Evolutionary conservation across 306 rosid species (phyloP).

Genomic region (Gastrolobium bilobum): DNA sequence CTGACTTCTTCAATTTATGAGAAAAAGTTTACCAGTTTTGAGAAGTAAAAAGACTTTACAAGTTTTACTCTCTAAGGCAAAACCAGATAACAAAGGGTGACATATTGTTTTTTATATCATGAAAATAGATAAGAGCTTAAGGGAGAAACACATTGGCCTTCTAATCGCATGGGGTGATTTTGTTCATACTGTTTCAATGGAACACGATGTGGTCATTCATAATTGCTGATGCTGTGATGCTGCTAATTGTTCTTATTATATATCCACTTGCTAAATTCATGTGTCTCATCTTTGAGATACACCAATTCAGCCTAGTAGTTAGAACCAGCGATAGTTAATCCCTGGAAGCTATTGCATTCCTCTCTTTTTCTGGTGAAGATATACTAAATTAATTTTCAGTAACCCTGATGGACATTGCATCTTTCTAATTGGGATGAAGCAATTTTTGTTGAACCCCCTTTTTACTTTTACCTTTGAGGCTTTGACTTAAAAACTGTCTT

Average conservation of each 20-base stretch:
- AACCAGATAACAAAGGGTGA: neutral
- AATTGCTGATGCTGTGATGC: neutral
- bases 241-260: conserved; percentile 25
- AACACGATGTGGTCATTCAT: conserved; percentile 33
- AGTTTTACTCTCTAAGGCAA: neutral
- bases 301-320: conserved; percentile 26
- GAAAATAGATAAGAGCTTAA: conserved; percentile 4
- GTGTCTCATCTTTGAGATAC: conserved; percentile 24
- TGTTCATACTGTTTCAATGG: neutral
- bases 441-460: conserved; percentile 13
- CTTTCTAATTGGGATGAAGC: conserved; percentile 25
- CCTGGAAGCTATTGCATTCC: conserved; percentile 24
- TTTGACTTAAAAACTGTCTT: conserved; percentile 36
- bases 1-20: conserved; percentile 42
- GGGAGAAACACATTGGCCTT: neutral
- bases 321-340: conserved; percentile 35
- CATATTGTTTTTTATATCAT: conserved; percentile 9
- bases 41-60: neutral
- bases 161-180: neutral
- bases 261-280: conserved; percentile 19
- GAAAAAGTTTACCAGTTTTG: conserved; percentile 15
- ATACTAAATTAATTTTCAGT: conserved; percentile 15
- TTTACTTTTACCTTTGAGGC: neutral
- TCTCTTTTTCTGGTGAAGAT: conserved; percentile 20
- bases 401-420: conserved; percentile 20